Conservation (phyloP, 1,284 basidiomycete genomes). For the Cutaneotrichosporon daszewskae region DNA sequence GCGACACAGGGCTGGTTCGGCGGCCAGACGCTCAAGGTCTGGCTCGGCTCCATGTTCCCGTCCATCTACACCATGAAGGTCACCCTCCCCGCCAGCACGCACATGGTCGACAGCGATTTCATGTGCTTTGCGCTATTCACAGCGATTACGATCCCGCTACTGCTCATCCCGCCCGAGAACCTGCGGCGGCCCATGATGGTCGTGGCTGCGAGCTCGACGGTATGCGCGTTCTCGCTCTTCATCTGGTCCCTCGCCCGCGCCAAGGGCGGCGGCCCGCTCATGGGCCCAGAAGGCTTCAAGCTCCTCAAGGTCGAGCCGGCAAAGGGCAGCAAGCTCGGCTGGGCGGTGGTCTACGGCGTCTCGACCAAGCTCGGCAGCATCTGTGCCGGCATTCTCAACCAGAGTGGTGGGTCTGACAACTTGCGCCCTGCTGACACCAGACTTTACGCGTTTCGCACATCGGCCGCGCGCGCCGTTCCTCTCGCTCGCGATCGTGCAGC, state of each 20-base stretch:
- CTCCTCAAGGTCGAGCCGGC: conserved; percentile 23
- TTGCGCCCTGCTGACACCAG: too few relatives aligned
- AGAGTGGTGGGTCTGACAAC: too few relatives aligned
- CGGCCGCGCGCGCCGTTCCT: conserved; percentile 23
- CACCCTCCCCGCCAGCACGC: conserved; percentile 28
- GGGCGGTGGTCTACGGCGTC: conserved; percentile 45
- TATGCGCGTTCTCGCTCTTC: conserved; percentile 41
- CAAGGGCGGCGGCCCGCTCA: conserved; percentile 41
- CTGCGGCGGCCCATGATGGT: conserved; percentile 41
- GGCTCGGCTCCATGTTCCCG: conserved; percentile 35
- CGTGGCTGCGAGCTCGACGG: conserved; percentile 32
- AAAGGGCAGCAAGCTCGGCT: conserved; percentile 35
- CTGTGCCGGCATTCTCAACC: conserved; percentile 33
- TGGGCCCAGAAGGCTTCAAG: conserved; percentile 26
- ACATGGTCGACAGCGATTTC: conserved; percentile 37
- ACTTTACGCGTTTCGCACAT: conserved; percentile 32
- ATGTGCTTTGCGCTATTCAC: conserved; percentile 47
- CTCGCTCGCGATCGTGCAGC: conserved; percentile 31
- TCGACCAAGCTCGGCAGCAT: conserved; percentile 23
- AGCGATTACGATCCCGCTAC: conserved; percentile 38
- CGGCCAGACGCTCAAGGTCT: conserved; percentile 45
- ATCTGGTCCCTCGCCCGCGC: conserved; percentile 42
- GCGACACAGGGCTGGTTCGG: conserved; percentile 41
- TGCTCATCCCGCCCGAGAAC: conserved; percentile 39
- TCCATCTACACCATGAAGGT: conserved; percentile 34